Percentiles rank a stretch among this genome's conserved stretches.
phyloP scores from a whole-genome alignment of 176 grass and related monocot genomes.

The Hordeum marinum region DNA sequence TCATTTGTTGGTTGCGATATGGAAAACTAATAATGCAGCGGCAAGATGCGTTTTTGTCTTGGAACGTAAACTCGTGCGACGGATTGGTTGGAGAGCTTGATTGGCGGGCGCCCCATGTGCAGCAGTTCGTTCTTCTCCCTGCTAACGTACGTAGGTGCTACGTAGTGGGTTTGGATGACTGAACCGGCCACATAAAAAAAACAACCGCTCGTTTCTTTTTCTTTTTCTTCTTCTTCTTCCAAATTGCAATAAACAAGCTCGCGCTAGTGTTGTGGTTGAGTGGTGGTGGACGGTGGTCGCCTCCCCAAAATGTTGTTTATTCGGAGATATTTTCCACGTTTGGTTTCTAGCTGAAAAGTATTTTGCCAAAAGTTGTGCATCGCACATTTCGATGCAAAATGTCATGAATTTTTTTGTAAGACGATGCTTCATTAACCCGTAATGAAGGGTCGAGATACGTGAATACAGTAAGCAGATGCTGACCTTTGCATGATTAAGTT shows the following conservation, averaged over 20 bases:
- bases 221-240: not conserved
- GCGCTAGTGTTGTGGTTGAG: constrained; percentile 30
- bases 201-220: no score
- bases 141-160: not conserved
- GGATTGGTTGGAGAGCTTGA: constrained; percentile 31
- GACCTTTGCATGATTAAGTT: no score
- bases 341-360: not conserved
- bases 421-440: no score
- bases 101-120: constrained; percentile 54
- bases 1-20: not conserved
- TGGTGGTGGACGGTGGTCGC: constrained; percentile 21
- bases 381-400: not conserved
- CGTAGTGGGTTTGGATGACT: constrained; percentile 47
- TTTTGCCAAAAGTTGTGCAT: not conserved
- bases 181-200: not conserved
- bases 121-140: constrained; percentile 18
- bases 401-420: no score
- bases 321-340: constrained; percentile 12
- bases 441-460: no score
- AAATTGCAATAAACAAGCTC: constrained; percentile 16
- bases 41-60: not conserved
- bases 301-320: not conserved
- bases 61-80: not conserved
- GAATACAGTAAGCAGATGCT: no score
- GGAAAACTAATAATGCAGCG: constrained; percentile 30